These are phyloP conservation scores for Phytophthora macrochlamydospora DNA, from an alignment of 352 stramenopile species.

Conservation along the genomic window DNA sequence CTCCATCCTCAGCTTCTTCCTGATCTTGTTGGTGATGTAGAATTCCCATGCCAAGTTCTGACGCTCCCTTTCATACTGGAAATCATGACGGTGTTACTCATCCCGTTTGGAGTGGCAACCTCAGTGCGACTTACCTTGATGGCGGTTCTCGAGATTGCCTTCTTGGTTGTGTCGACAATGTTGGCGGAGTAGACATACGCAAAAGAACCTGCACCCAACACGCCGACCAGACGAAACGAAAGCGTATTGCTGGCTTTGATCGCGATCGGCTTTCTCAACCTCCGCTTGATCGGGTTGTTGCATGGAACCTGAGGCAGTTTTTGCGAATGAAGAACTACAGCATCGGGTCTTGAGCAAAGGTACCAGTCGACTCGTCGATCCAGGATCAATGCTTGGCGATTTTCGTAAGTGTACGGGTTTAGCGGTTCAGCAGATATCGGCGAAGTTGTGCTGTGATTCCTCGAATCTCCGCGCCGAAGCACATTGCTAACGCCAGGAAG, in stretches of 20 bases:
- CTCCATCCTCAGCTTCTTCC: constrained; percentile 33
- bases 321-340: constrained; percentile 57
- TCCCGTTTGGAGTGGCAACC: background rate
- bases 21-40: constrained; percentile 68
- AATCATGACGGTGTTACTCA: constrained; percentile 3
- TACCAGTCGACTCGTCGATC: constrained; percentile 47
- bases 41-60: constrained; percentile 84
- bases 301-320: constrained; percentile 58
- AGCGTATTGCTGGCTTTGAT: constrained; percentile 42
- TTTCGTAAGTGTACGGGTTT: constrained; percentile 63
- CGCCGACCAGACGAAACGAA: constrained; percentile 48
- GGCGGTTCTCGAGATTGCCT: constrained; percentile 41
- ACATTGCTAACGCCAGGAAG: no score
- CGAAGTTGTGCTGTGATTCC: background rate
- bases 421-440: constrained; percentile 19
- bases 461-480: background rate
- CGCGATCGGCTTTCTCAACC: constrained; percentile 58
- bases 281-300: constrained; percentile 47
- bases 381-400: constrained; percentile 53
- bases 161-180: constrained; percentile 28
- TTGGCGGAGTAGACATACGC: constrained; percentile 74
- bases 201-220: constrained; percentile 78
- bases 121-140: constrained; percentile 57
- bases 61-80: constrained; percentile 71
- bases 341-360: constrained; percentile 41